Evolutionary conservation across 495 filamentous ascomycete genomes (phyloP), one percentile per base, ranked within the genome.

Genomic region (Amorphotheca resinae): DNA sequence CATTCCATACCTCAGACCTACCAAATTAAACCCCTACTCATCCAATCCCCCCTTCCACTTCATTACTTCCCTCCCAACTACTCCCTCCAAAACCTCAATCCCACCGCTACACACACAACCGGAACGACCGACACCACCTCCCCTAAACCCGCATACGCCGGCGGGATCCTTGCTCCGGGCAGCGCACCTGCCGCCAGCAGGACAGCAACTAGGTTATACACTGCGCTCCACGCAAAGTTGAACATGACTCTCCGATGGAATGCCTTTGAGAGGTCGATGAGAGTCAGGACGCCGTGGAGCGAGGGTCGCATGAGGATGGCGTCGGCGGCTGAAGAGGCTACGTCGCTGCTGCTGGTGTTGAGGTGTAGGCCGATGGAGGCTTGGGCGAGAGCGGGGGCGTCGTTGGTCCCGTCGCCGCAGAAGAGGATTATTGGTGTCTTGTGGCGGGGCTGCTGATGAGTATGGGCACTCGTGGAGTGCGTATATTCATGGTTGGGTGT

Each of bases 361-460:
- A 83, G 70, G 50, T 84, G 79, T 2, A 87, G 59, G 37, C 84
- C 84, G 46, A 91, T 74, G 20, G 73, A 73, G n/a, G 84, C 80
- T 50, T 74, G 69, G 2, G 79, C 72, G 4, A 91, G 67, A 1
- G 84, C 83, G 9, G 78, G 64, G 0, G 84, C 81, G 55, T 88
- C 84, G 58, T 91, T 91, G 3, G 80, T 84, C 6, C 84, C 84
- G 52, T 91, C 84, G 33, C 84, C 84, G 49, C 70, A 69, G 59
- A 89, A 87, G 14, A 87, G 47, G 16, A 85, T 68, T 2, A 68
- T 37, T 22, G 45, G 9, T 41, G 45, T 36, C 59, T 56, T 40
- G 20, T 32, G n/a, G 23, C 23, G 39, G 23, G 5, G 14, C 14
- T 42, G 20, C 20, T 34, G 21, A 11, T 28, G 11, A 11, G 5